phyloP scores from a whole-genome alignment of 2,329 filamentous ascomycete species.

The Alternaria hordeiaustralica region DNA sequence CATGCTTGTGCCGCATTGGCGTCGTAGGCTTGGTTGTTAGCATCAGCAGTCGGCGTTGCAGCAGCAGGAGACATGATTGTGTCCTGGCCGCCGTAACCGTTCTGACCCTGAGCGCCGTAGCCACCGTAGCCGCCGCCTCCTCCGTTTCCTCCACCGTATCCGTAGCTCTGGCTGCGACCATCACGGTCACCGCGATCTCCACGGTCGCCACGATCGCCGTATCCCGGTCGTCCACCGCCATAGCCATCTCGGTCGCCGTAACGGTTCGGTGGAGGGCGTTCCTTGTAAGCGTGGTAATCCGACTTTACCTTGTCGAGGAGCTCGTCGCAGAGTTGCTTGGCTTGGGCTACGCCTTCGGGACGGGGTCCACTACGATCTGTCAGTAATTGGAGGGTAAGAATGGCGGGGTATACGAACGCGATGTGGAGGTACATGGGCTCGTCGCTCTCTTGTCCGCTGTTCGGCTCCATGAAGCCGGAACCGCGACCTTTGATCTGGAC shows the following conservation, averaged over 20 bases:
- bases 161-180: constrained; percentile 48
- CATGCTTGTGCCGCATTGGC: constrained; percentile 87
- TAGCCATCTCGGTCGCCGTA: constrained; percentile 52
- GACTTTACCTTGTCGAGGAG: constrained; percentile 84
- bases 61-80: constrained; percentile 43
- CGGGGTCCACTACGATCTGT: constrained; percentile 74
- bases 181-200: constrained; percentile 48
- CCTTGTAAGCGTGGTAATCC: constrained; percentile 90
- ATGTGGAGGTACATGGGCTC: constrained; percentile 97
- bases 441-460: constrained; percentile 88
- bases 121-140: constrained; percentile 49
- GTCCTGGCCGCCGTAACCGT: constrained; percentile 25
- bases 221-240: constrained; percentile 45
- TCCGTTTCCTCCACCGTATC: constrained; percentile 47
- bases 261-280: constrained; percentile 61
- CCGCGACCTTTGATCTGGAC: constrained; percentile 98
- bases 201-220: constrained; percentile 52
- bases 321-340: constrained; percentile 87
- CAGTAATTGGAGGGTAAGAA: constrained; percentile 12
- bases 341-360: constrained; percentile 81
- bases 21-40: constrained; percentile 57
- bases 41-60: constrained; percentile 51
- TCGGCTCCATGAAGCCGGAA: constrained; percentile 89
- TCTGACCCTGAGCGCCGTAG: constrained; percentile 45
- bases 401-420: constrained; percentile 65